Base-by-base conservation (phyloP, 2,329 filamentous ascomycete species). In the Penicillium sp. region DNA sequence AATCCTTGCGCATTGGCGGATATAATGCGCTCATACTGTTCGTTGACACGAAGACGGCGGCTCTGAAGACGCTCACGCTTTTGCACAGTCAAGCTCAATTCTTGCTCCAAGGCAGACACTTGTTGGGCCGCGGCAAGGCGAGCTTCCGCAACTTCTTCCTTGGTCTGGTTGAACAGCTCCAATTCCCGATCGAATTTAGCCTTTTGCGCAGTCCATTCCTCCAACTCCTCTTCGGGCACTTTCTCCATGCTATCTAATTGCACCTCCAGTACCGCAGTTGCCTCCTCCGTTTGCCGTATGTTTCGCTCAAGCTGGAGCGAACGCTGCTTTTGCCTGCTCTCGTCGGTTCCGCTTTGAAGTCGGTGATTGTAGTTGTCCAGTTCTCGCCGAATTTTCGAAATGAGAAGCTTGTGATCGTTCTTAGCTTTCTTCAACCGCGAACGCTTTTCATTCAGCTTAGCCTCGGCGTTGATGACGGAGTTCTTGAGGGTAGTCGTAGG, bases 401-500 rank as follows among this genome's bases (percentile, higher is more conserved):
- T 77, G 26, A 82, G 79, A 59, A 82, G 79, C 70, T 87, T 85
- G 73, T 88, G 86, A 56, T 88, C 85, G 68, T 84, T 85, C 67
- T 85, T 85, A 59, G 80, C 82, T 68, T 85, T 84, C 72, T 85
- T 86, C 56, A 85, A 75, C 48, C 84, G 83, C 65, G 84, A 82
- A 54, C 85, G 83, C 58, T 82, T 82, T 63, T 89, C 86, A 62
- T 83, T 83, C 28, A 88, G 75, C 68, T 86, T 87, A 55, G 81
- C 79, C 70, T 89, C 85, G 42, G 85, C 85, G 42, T 85, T 85
- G 63, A 83, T 78, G 57, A 89, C 87, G 7, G 87, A 88, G 61
- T 88, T 87, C 72, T 84, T 87, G 54, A 89, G 77, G 1, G 87
- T 89, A 16, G 87, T 88, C 14, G 83, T 84, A 16, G 87, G 87